phyloP scores from a whole-genome alignment of 257 asterid genomes.

The Petrea volubilis region DNA sequence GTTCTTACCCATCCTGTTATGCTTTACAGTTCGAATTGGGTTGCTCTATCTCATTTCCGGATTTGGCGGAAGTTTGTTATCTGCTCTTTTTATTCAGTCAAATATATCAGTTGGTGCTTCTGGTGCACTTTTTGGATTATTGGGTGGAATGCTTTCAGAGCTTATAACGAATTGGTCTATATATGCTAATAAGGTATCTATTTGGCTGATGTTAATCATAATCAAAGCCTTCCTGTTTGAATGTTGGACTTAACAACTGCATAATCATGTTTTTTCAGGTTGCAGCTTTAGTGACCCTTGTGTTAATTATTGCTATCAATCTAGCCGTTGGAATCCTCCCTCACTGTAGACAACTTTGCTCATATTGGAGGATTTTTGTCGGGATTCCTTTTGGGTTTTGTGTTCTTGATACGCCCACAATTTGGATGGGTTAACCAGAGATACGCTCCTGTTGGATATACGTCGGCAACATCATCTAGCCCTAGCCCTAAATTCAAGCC shows the following conservation, averaged over 20 bases:
- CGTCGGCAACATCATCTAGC: conserved; percentile 34
- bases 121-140: conserved; percentile 87
- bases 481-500: conserved; percentile 65
- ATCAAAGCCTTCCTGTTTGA: neutral
- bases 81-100: conserved; percentile 78
- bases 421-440: conserved; percentile 84
- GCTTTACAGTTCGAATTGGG: conserved; percentile 66
- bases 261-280: conserved; percentile 44
- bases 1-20: neutral
- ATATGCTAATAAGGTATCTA: conserved; percentile 76
- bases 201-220: neutral
- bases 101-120: conserved; percentile 96
- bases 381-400: conserved; percentile 86
- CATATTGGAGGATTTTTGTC: conserved; percentile 89
- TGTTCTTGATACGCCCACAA: conserved; percentile 86
- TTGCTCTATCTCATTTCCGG: conserved; percentile 83
- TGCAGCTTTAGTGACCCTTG: conserved; percentile 66
- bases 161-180: conserved; percentile 89
- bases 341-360: conserved; percentile 90
- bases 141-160: conserved; percentile 94
- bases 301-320: conserved; percentile 66
- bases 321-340: conserved; percentile 88
- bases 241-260: neutral
- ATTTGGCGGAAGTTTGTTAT: conserved; percentile 81
- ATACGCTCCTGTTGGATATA: conserved; percentile 48